These are phyloP conservation scores for Picochlorum costavermella DNA, from an alignment of 139 green algal species.

Conservation along the genomic window DNA sequence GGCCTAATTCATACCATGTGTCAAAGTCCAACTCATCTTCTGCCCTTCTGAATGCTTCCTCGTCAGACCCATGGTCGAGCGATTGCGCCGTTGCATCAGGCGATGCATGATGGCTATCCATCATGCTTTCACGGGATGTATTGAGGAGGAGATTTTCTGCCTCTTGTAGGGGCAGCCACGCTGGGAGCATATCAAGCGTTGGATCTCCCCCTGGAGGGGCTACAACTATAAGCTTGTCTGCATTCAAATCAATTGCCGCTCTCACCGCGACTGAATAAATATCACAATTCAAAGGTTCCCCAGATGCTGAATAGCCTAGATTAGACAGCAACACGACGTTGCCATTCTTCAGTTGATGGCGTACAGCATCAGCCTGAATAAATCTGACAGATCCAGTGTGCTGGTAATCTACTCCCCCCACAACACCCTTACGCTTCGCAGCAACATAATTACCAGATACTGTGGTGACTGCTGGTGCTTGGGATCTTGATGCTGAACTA, in stretches of 20 bases:
- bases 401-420: conserved; percentile 85
- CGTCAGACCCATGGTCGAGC: neutral
- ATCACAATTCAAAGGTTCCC: conserved; percentile 89
- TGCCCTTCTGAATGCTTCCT: neutral
- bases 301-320: conserved; percentile 54
- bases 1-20: conserved; percentile 18
- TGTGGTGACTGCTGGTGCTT: conserved; percentile 32
- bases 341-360: conserved; percentile 62
- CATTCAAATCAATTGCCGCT: conserved; percentile 51
- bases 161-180: conserved; percentile 69
- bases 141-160: conserved; percentile 54
- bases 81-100: neutral
- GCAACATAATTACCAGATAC: conserved; percentile 90
- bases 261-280: conserved; percentile 38
- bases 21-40: conserved; percentile 18
- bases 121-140: neutral
- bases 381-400: conserved; percentile 58
- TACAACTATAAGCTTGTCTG: conserved; percentile 91
- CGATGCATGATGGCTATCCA: neutral
- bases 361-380: conserved; percentile 63
- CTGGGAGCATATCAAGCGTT: conserved; percentile 30
- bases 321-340: conserved; percentile 87
- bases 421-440: conserved; percentile 77
- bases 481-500: conserved; percentile 20
- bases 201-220: conserved; percentile 33